Conservation (phyloP, 2,329 filamentous ascomycete species). For the Stachybotrys chartarum region DNA sequence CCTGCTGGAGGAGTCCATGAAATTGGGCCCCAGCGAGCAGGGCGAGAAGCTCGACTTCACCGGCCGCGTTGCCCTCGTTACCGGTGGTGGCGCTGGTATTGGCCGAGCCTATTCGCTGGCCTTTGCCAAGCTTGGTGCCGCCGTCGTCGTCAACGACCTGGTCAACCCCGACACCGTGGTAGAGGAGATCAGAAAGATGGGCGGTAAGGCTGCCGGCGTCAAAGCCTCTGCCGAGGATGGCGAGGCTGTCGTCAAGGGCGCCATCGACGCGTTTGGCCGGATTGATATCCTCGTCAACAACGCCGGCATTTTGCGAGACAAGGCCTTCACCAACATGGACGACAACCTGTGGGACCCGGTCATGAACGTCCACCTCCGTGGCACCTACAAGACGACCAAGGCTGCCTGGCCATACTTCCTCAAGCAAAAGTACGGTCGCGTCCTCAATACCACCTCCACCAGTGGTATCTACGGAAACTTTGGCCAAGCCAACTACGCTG, state of each 20-base stretch:
- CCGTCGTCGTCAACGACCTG: slow-evolving; percentile 93
- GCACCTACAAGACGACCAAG: slow-evolving; percentile 95
- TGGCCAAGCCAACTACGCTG: slow-evolving; percentile 95
- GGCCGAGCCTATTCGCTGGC: slow-evolving; percentile 85
- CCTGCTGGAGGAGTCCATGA: slow-evolving; percentile 75
- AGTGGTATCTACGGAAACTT: slow-evolving; percentile 99
- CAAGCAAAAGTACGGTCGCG: slow-evolving; percentile 96
- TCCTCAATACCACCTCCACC: slow-evolving; percentile 95
- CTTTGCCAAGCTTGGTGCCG: slow-evolving; percentile 76
- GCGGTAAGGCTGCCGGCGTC: slow-evolving; percentile 85
- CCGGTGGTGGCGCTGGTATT: slow-evolving; percentile 83
- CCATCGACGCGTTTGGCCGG: slow-evolving; percentile 88
- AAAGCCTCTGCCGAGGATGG: slow-evolving; percentile 93
- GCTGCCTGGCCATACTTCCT: slow-evolving; percentile 96
- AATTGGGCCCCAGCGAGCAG: slow-evolving; percentile 64
- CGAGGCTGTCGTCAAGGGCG: slow-evolving; percentile 81
- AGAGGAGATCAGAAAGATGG: slow-evolving; percentile 81
- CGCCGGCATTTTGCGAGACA: slow-evolving; percentile 93
- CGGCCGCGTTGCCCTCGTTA: slow-evolving; percentile 79
- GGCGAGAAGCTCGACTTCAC: slow-evolving; percentile 74
- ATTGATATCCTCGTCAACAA: slow-evolving; percentile 97
- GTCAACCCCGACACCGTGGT: slow-evolving; percentile 86
- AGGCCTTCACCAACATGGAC: slow-evolving; percentile 97
- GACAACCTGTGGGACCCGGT: slow-evolving; percentile 90
- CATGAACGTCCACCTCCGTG: slow-evolving; percentile 83